Conservation (phyloP, 108 stramenopile genomes). For the Mediolabrus comicus region DNA sequence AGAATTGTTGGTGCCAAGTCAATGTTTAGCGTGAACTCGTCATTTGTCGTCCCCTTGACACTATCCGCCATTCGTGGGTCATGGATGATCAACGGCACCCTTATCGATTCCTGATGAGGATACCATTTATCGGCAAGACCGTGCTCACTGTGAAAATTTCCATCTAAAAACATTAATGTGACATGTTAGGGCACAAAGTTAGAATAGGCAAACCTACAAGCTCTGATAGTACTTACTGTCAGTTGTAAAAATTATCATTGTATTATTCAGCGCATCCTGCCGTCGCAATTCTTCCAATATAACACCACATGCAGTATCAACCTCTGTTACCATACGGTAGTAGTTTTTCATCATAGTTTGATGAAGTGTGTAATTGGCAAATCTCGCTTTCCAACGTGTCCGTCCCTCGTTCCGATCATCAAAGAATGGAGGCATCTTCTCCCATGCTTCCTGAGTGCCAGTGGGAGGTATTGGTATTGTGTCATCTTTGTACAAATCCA, state of each 20-base stretch:
- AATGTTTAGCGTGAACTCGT: constrained; percentile 74
- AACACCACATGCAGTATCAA: constrained; percentile 41
- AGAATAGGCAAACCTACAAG: neutral
- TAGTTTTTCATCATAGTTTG: constrained; percentile 74
- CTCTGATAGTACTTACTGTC: constrained; percentile 37
- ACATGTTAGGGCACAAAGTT: neutral
- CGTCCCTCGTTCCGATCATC: constrained; percentile 64
- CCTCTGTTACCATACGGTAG: constrained; percentile 65
- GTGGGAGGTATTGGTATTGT: constrained; percentile 56
- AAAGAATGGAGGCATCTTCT: constrained; percentile 57
- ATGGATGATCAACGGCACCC: constrained; percentile 75
- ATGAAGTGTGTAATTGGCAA: constrained; percentile 49
- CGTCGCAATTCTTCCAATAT: constrained; percentile 59
- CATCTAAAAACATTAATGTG: constrained; percentile 29
- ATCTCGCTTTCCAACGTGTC: constrained; percentile 56
- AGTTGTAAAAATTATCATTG: constrained; percentile 81
- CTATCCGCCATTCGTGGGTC: constrained; percentile 78
- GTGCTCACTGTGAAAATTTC: constrained; percentile 70
- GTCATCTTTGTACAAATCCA: constrained; percentile 52
- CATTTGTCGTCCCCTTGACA: constrained; percentile 53
- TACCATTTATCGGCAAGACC: constrained; percentile 53
- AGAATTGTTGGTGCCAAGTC: constrained; percentile 82
- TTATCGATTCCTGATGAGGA: constrained; percentile 79
- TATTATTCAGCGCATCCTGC: constrained; percentile 59
- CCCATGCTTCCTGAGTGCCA: constrained; percentile 37